These are phyloP conservation scores for Microascus cirrosus DNA, from an alignment of 2,329 filamentous ascomycete genomes.

Conservation along the genomic window DNA sequence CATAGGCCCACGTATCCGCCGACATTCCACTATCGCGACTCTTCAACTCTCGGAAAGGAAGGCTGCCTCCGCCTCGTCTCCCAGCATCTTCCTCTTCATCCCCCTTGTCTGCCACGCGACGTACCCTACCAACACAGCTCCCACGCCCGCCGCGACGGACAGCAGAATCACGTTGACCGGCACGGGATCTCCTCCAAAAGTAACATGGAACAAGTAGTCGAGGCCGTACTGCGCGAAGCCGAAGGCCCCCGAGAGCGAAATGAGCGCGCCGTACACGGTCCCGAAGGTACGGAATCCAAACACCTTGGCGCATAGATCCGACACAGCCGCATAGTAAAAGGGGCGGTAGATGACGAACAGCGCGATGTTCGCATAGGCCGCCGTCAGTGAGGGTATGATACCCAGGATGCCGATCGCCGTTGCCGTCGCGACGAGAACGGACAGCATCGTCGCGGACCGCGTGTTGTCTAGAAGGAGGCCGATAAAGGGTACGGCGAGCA, in stretches of 20 bases:
- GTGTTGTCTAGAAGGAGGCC: conserved; percentile 68
- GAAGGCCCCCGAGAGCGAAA: conserved; percentile 71
- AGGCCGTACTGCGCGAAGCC: conserved; percentile 77
- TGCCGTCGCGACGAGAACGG: conserved; percentile 57
- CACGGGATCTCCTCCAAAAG: conserved; percentile 60
- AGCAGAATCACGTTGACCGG: conserved; percentile 67
- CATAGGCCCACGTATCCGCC: background rate
- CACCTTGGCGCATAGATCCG: conserved; percentile 82
- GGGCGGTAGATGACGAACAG: conserved; percentile 80
- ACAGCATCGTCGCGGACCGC: conserved; percentile 60
- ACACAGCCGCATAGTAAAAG: conserved; percentile 85
- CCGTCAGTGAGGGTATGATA: conserved; percentile 56
- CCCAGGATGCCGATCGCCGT: conserved; percentile 69
- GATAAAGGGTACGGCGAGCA: conserved; percentile 80
- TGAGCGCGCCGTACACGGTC: conserved; percentile 86
- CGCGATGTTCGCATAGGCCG: conserved; percentile 63
- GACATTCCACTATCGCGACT: background rate
- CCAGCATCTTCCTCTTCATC: conserved; percentile 17
- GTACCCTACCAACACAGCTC: conserved; percentile 53
- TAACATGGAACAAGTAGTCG: conserved; percentile 65
- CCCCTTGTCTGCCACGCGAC: conserved; percentile 36
- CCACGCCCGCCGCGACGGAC: conserved; percentile 48
- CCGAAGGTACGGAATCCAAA: conserved; percentile 89
- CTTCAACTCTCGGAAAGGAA: background rate
- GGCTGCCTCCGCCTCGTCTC: conserved; percentile 8